phyloP scores from a whole-genome alignment of 768 basidiomycete genomes.

The Cystobasidiopsis lactophilus region DNA sequence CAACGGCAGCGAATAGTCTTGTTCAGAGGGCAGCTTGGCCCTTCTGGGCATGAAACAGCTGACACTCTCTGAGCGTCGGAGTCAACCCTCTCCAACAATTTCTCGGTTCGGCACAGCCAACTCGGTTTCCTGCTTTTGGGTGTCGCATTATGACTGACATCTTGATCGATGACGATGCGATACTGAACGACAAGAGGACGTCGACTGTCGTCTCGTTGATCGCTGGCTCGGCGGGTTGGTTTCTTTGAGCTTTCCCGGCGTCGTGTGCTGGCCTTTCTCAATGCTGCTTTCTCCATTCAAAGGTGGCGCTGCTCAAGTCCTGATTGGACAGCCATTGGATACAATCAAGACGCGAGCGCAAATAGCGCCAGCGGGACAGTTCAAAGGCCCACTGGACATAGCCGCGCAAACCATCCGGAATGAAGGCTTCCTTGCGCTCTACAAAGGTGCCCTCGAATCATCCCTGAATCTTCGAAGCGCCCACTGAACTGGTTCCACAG shows the following conservation, averaged over 20 bases:
- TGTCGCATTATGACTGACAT: no score
- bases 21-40: no score
- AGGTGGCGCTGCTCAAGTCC: neutral
- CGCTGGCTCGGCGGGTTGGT: neutral
- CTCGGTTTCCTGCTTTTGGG: no score
- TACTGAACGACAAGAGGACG: neutral
- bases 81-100: no score
- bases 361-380: slow-evolving; percentile 26
- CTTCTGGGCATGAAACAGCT: no score
- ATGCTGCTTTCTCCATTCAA: neutral
- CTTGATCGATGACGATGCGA: no score
- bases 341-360: slow-evolving; percentile 25
- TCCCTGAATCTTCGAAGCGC: neutral
- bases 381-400: slow-evolving; percentile 87
- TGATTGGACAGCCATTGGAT: slow-evolving; percentile 5
- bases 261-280: no score
- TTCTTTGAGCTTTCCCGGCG: no score
- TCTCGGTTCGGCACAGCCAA: no score
- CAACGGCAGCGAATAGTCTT: no score
- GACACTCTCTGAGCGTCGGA: no score
- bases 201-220: slow-evolving; percentile 5
- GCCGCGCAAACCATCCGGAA: slow-evolving; percentile 51
- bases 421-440: slow-evolving; percentile 80
- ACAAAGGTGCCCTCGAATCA: slow-evolving; percentile 47
- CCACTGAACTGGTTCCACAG: slow-evolving; percentile 25